Evolutionary conservation across 2,329 filamentous ascomycete species (phyloP), one percentile per base, ranked within the genome.

Genomic region (Penicillium sp.): DNA sequence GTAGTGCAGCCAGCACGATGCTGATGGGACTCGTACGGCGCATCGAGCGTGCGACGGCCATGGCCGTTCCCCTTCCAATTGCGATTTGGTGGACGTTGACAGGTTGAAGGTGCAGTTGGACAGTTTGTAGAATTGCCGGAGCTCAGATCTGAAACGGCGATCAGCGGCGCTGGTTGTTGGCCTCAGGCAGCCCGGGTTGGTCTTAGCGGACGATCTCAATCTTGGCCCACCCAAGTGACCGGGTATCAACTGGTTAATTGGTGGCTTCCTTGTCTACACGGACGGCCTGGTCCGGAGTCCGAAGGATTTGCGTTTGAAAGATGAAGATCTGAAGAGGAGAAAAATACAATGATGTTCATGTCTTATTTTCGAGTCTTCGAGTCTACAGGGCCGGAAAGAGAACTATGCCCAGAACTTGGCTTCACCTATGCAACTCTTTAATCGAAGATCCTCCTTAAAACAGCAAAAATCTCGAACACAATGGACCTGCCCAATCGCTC

Each of bases 1-100:
- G 85, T 61, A 91, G 80, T 68, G 82, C 84, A 71, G 91, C 91
- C 68, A 96, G 83, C 69, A 89, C 77, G 66, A 94, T 81, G 58
- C 90, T 94, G 73, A 91, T 84, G 66, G 91, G 89, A 79, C 88
- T 95, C 76, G 89, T 87, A 81, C 91, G 90, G 81, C 91, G 91
- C 75, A 94, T 86, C 65, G 84, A 83, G 80, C 91, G 91, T 74
- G 84, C 75, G 69, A 84, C 79, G 71, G 84, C 84, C 85, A 88
- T 80, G 75, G 73, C 72, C 71, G 66, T 59, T 62, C 58, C 63
- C 64, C 55, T n/a, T 30, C 54, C 15, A 53, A 58, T 53, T 58
- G 53, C 40, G 24, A 42, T 28, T 30, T 30, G 54, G 65, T 63
- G 58, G 38, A 55, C 30, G 60, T 58, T 59, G 63, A 53, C 49